Percentiles rank a stretch among this genome's conserved stretches.
Evolutionary conservation across 192 early-diverging fungal genomes (phyloP).

Genomic region (Spizellomyces sp.): DNA sequence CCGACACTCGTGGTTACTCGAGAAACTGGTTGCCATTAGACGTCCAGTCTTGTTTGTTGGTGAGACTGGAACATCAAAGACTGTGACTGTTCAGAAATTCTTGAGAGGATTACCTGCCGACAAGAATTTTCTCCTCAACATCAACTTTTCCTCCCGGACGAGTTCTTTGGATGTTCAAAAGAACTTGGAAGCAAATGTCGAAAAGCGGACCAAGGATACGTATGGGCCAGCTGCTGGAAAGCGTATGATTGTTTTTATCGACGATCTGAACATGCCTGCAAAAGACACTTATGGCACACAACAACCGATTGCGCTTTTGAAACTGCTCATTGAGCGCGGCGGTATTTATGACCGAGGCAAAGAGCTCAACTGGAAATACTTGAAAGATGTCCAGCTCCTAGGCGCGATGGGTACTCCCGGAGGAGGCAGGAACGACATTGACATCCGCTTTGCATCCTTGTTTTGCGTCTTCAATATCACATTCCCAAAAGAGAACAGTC

Average conservation of each 20-base stretch:
- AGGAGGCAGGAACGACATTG: constrained; percentile 64
- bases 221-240: constrained; percentile 60
- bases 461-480: constrained; percentile 66
- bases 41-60: constrained; percentile 64
- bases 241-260: constrained; percentile 56
- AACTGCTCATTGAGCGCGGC: constrained; percentile 61
- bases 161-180: constrained; percentile 62
- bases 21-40: constrained; percentile 53
- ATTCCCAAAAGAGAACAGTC: constrained; percentile 57
- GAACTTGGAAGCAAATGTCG: constrained; percentile 63
- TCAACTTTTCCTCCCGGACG: constrained; percentile 62
- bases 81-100: constrained; percentile 60
- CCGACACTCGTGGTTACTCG: constrained; percentile 59
- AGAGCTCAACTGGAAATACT: constrained; percentile 63
- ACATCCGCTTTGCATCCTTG: constrained; percentile 58
- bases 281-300: constrained; percentile 68
- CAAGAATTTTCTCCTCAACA: constrained; percentile 58
- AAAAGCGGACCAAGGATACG: constrained; percentile 65
- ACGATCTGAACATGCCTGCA: constrained; percentile 66
- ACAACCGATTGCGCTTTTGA: constrained; percentile 63
- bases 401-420: constrained; percentile 66
- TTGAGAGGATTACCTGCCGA: constrained; percentile 50
- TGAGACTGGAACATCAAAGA: constrained; percentile 63
- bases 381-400: constrained; percentile 63
- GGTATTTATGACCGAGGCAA: constrained; percentile 63